Evolutionary conservation across 805 yeast genomes (phyloP).

Genomic region (Pichia rugopelliculosa): DNA sequence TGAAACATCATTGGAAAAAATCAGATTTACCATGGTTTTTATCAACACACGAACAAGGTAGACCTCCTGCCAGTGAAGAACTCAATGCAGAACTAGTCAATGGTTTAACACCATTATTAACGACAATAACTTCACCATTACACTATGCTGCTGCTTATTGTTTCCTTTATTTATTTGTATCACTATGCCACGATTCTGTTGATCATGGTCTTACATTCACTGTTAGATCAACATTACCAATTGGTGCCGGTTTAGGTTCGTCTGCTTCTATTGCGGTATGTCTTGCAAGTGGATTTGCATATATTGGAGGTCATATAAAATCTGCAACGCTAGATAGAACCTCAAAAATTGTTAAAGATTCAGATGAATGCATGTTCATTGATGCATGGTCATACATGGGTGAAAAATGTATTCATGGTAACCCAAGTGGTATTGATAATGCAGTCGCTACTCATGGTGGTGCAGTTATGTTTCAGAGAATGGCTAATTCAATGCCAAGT

Average conservation of each 20-base stretch:
- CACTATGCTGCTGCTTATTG: constrained; percentile 77
- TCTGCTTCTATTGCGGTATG: constrained; percentile 88
- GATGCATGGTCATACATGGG: constrained; percentile 89
- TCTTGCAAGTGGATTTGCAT: constrained; percentile 63
- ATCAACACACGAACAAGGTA: constrained; percentile 20
- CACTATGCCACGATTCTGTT: constrained; percentile 40
- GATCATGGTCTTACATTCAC: constrained; percentile 50
- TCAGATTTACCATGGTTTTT: constrained; percentile 55
- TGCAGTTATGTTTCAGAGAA: constrained; percentile 82
- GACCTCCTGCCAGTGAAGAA: constrained; percentile 40
- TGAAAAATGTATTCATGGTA: constrained; percentile 92
- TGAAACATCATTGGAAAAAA: constrained; percentile 57
- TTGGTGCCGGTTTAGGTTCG: constrained; percentile 96
- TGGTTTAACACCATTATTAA: constrained; percentile 38
- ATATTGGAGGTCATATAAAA: constrained; percentile 48
- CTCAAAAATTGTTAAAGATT: constrained; percentile 30
- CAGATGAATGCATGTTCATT: constrained; percentile 48
- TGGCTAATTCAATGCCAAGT: constrained; percentile 46
- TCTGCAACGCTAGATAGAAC: constrained; percentile 30
- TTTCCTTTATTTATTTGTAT: constrained; percentile 69
- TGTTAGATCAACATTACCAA: constrained; percentile 78
- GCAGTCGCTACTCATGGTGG: constrained; percentile 96
- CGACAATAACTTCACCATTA: constrained; percentile 42
- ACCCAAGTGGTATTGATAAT: constrained; percentile 94
- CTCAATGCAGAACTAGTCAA: constrained; percentile 52